These are phyloP conservation scores for Starmera amethionina DNA, from an alignment of 805 yeast species.

Conservation along the genomic window DNA sequence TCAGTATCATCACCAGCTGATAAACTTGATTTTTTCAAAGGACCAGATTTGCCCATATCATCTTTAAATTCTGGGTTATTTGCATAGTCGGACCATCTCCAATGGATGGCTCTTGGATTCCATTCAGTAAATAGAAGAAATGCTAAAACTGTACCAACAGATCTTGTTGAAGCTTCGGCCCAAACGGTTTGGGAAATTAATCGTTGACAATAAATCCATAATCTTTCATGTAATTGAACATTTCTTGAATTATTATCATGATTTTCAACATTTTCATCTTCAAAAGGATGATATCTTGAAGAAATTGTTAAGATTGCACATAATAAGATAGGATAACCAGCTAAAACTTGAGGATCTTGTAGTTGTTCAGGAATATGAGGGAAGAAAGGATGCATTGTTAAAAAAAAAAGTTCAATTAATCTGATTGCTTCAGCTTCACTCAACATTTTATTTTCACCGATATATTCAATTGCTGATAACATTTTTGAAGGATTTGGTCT, in stretches of 20 bases:
- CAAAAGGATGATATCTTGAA: conserved; percentile 62
- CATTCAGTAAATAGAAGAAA: conserved; percentile 84
- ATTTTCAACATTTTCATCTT: conserved; percentile 25
- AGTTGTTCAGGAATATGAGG: conserved; percentile 76
- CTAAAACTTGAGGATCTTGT: conserved; percentile 53
- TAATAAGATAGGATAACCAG: conserved; percentile 71
- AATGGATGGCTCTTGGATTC: conserved; percentile 92
- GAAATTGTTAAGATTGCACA: conserved; percentile 77
- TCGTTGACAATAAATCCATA: conserved; percentile 80
- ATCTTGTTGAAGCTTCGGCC: conserved; percentile 87
- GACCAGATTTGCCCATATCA: conserved; percentile 2
- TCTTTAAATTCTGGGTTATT: conserved; percentile 34
- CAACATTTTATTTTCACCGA: conserved; percentile 46
- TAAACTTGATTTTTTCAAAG: neutral
- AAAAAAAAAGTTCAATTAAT: conserved; percentile 53
- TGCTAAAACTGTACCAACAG: conserved; percentile 80
- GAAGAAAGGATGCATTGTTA: conserved; percentile 80
- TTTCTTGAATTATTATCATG: conserved; percentile 24
- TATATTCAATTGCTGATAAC: conserved; percentile 54
- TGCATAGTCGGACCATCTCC: conserved; percentile 81
- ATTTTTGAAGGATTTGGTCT: conserved; percentile 26
- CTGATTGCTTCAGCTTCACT: conserved; percentile 52
- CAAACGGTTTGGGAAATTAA: conserved; percentile 80
- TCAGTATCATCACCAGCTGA: conserved; percentile 2
- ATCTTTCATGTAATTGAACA: conserved; percentile 60